Evolutionary conservation across 805 yeast species (phyloP), one percentile per base, ranked within the genome.

Genomic region (Starmerella tilneyi): DNA sequence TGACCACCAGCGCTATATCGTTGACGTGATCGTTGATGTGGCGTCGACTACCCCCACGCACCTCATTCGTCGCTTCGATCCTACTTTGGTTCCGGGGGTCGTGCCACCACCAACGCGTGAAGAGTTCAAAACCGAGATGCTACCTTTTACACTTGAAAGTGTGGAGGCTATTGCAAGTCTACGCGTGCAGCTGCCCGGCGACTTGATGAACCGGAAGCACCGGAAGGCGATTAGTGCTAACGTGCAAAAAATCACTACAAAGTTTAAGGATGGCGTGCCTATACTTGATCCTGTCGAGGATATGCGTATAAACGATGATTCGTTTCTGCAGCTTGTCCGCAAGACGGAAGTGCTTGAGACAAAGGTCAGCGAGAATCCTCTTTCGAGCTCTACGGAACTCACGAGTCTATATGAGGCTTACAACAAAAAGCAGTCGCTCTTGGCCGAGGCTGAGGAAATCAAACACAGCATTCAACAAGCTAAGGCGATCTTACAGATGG

Each of bases 261-360:
- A 94, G 64, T 80, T 86, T 59, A 86, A 94, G 9, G 92, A 84
- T 60, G 96, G 95, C 1, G 70, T 92, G 28, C 96, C 97, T n/a
- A 60, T 78, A 36, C 72, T 92, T 63, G 95, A 92, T 63, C 97
- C 98, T 4, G 69, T 92, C 30, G 80, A 78, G 50, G 84, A 82
- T 60, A 92, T 92, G 98, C 84, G 86, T 59, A 89, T 92, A 55
- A 81, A 54, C 37, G 95, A 84, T 59, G 74, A 73, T 4, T 84
- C 83, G 16, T 92, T 94, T 68, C 68, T 71, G 56, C 70, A 73
- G 42, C 66, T 94, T 42, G 59, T 83, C 47, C 75, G 78, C 55
- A 89, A 92, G 60, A 77, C 84, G 49, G 88, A 83, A 47, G 88
- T 86, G 1, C 69, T 92, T 52, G 92, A 86, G 58, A 64, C 81